phyloP scores from a whole-genome alignment of 2,329 filamentous ascomycete genomes.

The Fusarium lyarnte region DNA sequence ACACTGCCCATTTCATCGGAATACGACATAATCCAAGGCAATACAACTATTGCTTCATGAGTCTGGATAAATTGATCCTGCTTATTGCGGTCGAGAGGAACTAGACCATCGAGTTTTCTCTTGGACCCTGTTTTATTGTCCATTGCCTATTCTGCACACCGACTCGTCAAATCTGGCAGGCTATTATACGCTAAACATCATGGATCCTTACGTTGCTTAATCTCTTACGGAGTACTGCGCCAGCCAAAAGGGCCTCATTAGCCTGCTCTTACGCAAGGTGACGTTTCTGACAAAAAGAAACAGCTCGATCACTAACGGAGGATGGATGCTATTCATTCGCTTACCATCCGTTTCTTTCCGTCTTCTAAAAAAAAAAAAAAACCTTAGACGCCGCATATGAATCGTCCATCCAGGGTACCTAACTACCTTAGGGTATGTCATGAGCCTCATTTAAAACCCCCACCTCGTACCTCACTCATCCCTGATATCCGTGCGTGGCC shows the following conservation, averaged over 20 bases:
- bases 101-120: not conserved
- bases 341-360: not conserved
- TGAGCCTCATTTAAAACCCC: conserved; percentile 5
- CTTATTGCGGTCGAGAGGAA: not conserved
- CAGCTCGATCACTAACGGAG: not conserved
- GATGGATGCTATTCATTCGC: not conserved
- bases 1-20: conserved; percentile 8
- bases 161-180: conserved; percentile 14
- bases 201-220: not conserved
- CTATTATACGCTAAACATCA: conserved; percentile 1
- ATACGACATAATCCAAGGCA: not conserved
- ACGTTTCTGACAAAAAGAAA: not conserved
- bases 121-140: conserved; percentile 16
- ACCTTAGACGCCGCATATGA: not conserved
- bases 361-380: not conserved
- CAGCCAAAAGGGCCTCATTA: not conserved
- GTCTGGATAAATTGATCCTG: not conserved
- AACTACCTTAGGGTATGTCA: not conserved
- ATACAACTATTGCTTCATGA: not conserved
- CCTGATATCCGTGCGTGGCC: not conserved
- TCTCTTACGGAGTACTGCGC: not conserved
- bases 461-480: conserved; percentile 2
- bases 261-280: not conserved
- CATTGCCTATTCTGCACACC: conserved; percentile 26
- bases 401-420: not conserved